Conservation (phyloP, 176 grass and related monocot species). For the Coix lacrymajobi region DNA sequence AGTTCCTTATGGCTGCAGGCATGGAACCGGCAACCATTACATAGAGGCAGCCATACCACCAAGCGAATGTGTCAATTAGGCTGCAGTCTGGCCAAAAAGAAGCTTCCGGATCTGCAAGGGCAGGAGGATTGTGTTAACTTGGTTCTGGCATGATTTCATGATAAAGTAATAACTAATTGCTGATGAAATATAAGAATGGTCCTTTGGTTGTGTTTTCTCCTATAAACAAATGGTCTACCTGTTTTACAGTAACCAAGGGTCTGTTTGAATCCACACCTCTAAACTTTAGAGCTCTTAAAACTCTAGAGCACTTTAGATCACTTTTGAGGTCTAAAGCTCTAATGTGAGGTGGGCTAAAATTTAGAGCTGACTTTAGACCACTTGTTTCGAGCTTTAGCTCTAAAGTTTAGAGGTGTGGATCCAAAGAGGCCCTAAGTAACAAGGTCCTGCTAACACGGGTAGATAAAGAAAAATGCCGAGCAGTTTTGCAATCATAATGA, state of each 20-base stretch:
- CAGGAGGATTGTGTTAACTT: not conserved
- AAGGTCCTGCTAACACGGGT: not conserved
- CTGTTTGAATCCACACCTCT: no score
- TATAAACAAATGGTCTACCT: not conserved
- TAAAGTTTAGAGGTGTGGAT: no score
- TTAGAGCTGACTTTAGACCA: no score
- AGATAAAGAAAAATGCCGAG: not conserved
- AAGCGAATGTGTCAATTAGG: slow-evolving; percentile 23
- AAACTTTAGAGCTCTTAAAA: no score
- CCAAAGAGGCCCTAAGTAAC: no score
- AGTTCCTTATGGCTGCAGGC: slow-evolving; percentile 15
- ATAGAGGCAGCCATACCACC: slow-evolving; percentile 33
- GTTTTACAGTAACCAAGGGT: not conserved
- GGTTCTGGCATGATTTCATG: not conserved
- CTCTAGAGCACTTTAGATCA: no score
- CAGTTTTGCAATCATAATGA: not conserved
- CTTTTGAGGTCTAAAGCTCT: no score
- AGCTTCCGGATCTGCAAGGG: slow-evolving; percentile 60
- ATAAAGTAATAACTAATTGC: not conserved
- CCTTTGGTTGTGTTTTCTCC: not conserved
- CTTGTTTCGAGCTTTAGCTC: no score
- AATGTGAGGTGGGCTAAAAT: no score
- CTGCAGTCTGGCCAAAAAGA: slow-evolving; percentile 47
- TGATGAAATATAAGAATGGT: not conserved
- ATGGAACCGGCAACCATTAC: slow-evolving; percentile 24